A percentile compares a stretch with the other conserved stretches of the same genome.
phyloP scores from a whole-genome alignment of 192 early-diverging fungal species.

The Podila epigama region DNA sequence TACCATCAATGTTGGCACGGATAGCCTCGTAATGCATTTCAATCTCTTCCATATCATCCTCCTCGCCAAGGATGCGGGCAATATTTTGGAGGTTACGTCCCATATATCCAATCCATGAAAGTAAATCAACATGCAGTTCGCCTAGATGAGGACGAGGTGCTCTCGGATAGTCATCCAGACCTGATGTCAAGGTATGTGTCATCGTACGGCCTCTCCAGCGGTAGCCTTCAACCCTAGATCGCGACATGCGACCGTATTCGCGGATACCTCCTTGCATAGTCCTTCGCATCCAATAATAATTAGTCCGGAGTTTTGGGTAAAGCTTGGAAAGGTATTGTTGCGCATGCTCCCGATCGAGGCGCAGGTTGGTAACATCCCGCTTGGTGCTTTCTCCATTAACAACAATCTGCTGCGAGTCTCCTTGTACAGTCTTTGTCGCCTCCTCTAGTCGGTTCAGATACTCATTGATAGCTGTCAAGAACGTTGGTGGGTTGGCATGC shows the following conservation, averaged over 20 bases:
- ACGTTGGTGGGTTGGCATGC: conserved; percentile 92
- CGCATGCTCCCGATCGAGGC: conserved; percentile 55
- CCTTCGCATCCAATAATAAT: conserved; percentile 81
- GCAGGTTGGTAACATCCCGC: conserved; percentile 36
- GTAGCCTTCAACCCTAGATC: conserved; percentile 71
- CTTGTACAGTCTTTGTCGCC: not conserved
- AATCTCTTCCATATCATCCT: conserved; percentile 66
- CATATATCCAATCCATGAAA: conserved; percentile 79
- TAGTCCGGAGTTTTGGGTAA: conserved; percentile 69
- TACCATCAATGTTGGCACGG: conserved; percentile 60
- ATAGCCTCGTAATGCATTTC: conserved; percentile 61
- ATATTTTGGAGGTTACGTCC: conserved; percentile 63
- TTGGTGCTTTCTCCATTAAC: not conserved
- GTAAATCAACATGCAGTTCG: conserved; percentile 82
- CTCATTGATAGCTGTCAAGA: conserved; percentile 72
- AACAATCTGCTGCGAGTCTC: not conserved
- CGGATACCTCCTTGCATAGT: conserved; percentile 78
- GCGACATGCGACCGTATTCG: conserved; percentile 53
- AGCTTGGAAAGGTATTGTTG: conserved; percentile 55
- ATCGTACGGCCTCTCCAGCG: conserved; percentile 89
- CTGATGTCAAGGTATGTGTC: conserved; percentile 88
- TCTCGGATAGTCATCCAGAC: conserved; percentile 95
- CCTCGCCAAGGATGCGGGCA: conserved; percentile 62
- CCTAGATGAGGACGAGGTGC: conserved; percentile 71
- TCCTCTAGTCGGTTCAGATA: conserved; percentile 67